Evolutionary conservation across 805 yeast species (phyloP), one percentile per base, ranked within the genome.

Genomic region (Kregervanrija delftensis): DNA sequence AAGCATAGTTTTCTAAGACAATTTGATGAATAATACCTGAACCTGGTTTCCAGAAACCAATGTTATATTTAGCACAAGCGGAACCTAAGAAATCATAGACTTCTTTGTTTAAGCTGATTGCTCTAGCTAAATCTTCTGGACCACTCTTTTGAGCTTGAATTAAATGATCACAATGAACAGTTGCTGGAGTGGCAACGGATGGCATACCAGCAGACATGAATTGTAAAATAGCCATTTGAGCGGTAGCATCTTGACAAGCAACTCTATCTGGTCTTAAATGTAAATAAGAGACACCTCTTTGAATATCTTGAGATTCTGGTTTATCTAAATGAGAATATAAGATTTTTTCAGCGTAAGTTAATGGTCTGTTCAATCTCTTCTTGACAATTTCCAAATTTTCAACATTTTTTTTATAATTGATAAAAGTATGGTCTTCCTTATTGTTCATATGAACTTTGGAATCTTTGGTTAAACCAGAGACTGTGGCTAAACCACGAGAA

Each of bases 161-260:
- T 68, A 93, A 79, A 69, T 93, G 99, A 64, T 93, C 99, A 72
- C 99, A 93, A 68, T 93, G 99, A 51, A 93, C 91, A 6, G 96
- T 86, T 14, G 87, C 91, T 33, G 99, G 99, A 8, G 95, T 96
- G 6, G 86, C 85, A 14, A 96, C 91, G 33, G 78, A 66, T 41
- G 84, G 72, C 78, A 91, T 79, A 33, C 96, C 95, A 53, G 96
- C 91, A 43, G 97, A 88, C 96, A 93, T 93, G 72, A 93, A 93
- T 70, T 93, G 99, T 57, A 93, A 73, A 55, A 93, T 73, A n/a
- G 99, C 99, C 87, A 91, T 93, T 70, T 93, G 99, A 14, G 99
- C 99, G 31, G 96, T 86, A n/a, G 99, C 99, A 74, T 93, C 99
- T 73, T 93, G 99, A 95, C 95, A 91, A 28, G 99, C 99, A 40